phyloP scores from a whole-genome alignment of 495 filamentous ascomycete genomes.

The Alectoria sarmentosa region DNA sequence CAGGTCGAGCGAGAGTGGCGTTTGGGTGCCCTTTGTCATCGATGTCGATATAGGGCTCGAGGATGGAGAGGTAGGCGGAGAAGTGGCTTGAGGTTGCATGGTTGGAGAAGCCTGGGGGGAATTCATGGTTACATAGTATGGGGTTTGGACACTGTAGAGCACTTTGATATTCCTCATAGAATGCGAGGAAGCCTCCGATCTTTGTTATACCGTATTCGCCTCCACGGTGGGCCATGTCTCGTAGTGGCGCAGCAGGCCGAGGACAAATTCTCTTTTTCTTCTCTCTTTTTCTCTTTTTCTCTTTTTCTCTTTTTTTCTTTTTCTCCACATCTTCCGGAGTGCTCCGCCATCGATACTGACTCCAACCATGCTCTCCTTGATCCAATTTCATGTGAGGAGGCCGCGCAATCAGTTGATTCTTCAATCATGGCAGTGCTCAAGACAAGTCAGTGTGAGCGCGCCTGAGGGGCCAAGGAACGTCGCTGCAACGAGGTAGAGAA shows the following conservation, averaged over 20 bases:
- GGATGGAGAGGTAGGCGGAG: conserved; percentile 23
- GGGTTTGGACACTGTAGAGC: not conserved
- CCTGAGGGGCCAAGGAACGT: not conserved
- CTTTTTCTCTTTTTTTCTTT: too few species aligned
- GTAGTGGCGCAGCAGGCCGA: conserved; percentile 18
- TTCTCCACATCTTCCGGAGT: not conserved
- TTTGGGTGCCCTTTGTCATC: conserved; percentile 26
- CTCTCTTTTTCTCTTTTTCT: too few species aligned
- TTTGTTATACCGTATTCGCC: too few species aligned
- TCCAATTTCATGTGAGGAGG: not conserved
- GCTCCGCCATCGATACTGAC: conserved; percentile 18
- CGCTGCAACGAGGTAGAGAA: not conserved
- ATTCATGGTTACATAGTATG: conserved; percentile 10
- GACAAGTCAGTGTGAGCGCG: not conserved
- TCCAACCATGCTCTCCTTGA: conserved; percentile 7
- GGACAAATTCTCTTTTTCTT: not conserved
- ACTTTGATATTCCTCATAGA: too few species aligned
- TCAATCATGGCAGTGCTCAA: not conserved
- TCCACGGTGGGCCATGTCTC: too few species aligned
- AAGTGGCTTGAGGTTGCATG: conserved; percentile 8
- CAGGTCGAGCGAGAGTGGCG: conserved; percentile 73
- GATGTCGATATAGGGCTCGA: conserved; percentile 17
- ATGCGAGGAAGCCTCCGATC: too few species aligned
- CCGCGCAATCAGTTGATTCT: conserved; percentile 5
- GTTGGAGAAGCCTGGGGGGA: not conserved